Base-by-base conservation (phyloP, 1,139 yeast genomes). In the Pichiaceae sp. region DNA sequence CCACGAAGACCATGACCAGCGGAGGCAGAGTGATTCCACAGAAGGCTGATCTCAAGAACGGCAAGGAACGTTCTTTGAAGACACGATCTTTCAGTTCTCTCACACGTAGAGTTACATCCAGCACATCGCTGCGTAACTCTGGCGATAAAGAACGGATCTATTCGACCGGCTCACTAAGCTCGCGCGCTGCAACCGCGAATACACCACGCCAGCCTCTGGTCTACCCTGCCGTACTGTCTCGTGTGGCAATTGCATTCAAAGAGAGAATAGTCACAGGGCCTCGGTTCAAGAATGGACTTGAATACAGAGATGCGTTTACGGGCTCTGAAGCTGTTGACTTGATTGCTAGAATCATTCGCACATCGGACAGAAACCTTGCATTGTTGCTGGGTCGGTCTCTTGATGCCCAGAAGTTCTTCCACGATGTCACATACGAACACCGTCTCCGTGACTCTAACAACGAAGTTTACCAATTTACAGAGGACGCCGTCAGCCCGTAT, bases 391-490 rank as follows among this genome's bases (percentile, higher is more conserved):
- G 98, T 17, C 70, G 99, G 45, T 82, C 97, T 0, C 66, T 91
- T 42, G 98, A 91, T 60, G 95, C 96, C 1, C 97, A 91, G 51
- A 85, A 85, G 59, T 75, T 86, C 42, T 87, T 91, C 59, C 96
- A 87, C 54, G 98, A 91, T 61, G 97, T 89, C 20, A 85, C 96
- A 0, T 91, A 91, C 59, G 95, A 87, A 50, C 97, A 89, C 56
- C 68, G 96, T 37, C 67, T 91, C 38, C 71, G 98, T 45, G 98
- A 91, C 60, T 84, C 95, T 1, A 72, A 71, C 15, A 76, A 73
- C 53, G 99, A 91, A 59, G 84, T 91, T 18, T 93, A 89, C 57
- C 95, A 86, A 43, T 85, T 91, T 53, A 78, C 76, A 47, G 93
- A 80, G 55, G 66, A 50, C 20, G 46, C 49, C 9, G 49, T 47